A percentile compares a stretch with the other conserved stretches of the same genome.
Evolutionary conservation across 768 basidiomycete genomes (phyloP).

Genomic region (Lactarius deliciosus): DNA sequence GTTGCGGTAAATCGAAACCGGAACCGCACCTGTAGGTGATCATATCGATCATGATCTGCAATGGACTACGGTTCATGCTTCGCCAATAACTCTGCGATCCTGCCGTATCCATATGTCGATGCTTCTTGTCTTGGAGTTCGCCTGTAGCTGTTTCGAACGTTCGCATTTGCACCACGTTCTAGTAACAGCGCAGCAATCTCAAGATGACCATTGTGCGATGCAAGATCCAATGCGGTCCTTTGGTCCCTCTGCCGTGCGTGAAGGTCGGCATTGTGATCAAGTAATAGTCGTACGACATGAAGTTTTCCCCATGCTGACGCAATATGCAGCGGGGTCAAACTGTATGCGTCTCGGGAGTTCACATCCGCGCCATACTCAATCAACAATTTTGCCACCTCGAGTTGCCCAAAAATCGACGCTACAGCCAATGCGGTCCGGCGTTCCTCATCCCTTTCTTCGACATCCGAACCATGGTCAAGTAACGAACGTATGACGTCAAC

Average conservation of each 20-base stretch:
- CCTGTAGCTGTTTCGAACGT: not conserved
- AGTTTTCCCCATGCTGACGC: not conserved
- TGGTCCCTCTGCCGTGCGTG: not conserved
- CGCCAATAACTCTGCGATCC: too few relatives aligned
- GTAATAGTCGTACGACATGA: not conserved
- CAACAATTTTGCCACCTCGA: not conserved
- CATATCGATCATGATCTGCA: too few relatives aligned
- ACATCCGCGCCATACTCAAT: not conserved
- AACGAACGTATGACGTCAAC: not conserved
- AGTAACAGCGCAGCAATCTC: not conserved
- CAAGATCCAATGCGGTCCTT: slow-evolving; percentile 4
- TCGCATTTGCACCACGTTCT: not conserved
- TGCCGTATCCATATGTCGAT: not conserved
- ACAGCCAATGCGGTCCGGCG: not conserved
- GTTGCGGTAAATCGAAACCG: too few relatives aligned
- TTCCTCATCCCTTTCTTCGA: not conserved
- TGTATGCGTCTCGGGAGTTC: not conserved
- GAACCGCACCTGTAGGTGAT: too few relatives aligned
- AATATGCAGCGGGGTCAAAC: not conserved
- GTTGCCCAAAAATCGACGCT: not conserved
- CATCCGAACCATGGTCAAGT: not conserved
- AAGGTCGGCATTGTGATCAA: not conserved
- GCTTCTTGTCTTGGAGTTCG: slow-evolving; percentile 2
- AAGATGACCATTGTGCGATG: not conserved
- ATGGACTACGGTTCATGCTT: too few relatives aligned